Base-by-base conservation (phyloP, 306 rosid genomes). In the Cucumis cinereus region DNA sequence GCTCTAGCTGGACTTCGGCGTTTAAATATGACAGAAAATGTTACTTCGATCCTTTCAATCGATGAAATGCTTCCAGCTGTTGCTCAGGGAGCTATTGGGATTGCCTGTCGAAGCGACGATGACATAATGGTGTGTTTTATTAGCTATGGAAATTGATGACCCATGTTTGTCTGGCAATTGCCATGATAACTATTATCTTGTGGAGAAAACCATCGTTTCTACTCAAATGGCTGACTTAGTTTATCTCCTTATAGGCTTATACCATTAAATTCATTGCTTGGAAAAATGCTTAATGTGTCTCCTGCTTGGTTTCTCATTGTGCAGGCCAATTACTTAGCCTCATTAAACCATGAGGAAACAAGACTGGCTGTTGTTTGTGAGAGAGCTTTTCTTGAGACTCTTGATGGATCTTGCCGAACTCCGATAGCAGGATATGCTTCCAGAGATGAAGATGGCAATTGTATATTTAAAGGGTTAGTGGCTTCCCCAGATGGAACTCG, bases 1-100 rank as follows among this genome's bases (percentile, higher is more conserved):
- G 99, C 97, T 10, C 80, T 94, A 75, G 99, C 99, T 78, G 97
- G 99, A 73, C 92, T 94, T 43, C 89, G 85, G 61, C 99, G 99
- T 61, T 85, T 94, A 79, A 77, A 74, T 57, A 88, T 88, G 89
- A 85, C 89, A 0, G 91, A 88, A 67, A 83, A 85, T 55, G 91
- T 85, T 16, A 81, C 87, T 60, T 81, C 89, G 14, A 52, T 82
- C 69, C 87, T 88, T 49, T 78, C 87, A 43, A 79, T 80, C 10
- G 89, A 88, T n/a, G 89, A 88, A 60, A 88, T 88, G 91, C 91
- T 88, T 80, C 91, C 91, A 4, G 89, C 91, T 20, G 91, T 88
- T 66, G 91, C 91, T n/a, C 91, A 88, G 77, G 91, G 91, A 61
- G 91, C 91, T 47, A 88, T 88, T 40, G 89, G 91, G 60, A 85